Evolutionary conservation across 495 filamentous ascomycete genomes (phyloP).

Genomic region (Cercophora samala): DNA sequence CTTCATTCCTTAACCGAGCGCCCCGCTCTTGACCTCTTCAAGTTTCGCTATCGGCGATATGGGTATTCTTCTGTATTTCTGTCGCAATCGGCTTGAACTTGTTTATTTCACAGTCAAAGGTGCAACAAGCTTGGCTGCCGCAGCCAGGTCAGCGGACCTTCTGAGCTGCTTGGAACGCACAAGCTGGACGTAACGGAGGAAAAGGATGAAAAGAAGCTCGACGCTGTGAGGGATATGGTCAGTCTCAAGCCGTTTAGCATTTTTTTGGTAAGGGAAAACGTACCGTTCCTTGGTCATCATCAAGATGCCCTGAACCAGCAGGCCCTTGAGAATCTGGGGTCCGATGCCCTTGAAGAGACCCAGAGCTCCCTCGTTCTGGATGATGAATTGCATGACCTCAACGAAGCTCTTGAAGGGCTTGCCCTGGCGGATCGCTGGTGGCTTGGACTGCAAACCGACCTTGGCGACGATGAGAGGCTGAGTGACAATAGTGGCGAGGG

Average conservation of each 20-base stretch:
- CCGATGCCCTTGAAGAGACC: conserved; percentile 96
- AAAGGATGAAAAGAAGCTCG: conserved; percentile 82
- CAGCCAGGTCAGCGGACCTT: conserved; percentile 59
- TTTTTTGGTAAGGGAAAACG: conserved; percentile 26
- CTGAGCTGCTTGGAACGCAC: conserved; percentile 67
- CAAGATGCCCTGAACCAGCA: conserved; percentile 88
- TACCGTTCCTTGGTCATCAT: conserved; percentile 99
- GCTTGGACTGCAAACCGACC: conserved; percentile 90
- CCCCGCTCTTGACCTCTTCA: not conserved
- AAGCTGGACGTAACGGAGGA: conserved; percentile 76
- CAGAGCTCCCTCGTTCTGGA: conserved; percentile 76
- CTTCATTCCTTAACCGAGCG: not conserved
- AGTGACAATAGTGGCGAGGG: conserved; percentile 85
- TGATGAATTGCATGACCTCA: conserved; percentile 91
- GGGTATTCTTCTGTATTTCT: not conserved
- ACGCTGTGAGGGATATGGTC: conserved; percentile 55
- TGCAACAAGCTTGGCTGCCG: conserved; percentile 46
- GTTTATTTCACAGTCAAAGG: conserved; percentile 47
- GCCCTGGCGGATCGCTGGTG: conserved; percentile 76
- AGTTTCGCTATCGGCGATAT: not conserved
- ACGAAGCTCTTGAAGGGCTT: conserved; percentile 93
- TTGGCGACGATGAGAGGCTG: conserved; percentile 98
- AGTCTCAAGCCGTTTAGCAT: conserved; percentile 5
- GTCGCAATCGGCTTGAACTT: not conserved
- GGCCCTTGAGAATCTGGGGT: conserved; percentile 87